These are phyloP conservation scores for Metschnikowia peoriensis DNA, from an alignment of 805 yeast genomes.

Conservation along the genomic window DNA sequence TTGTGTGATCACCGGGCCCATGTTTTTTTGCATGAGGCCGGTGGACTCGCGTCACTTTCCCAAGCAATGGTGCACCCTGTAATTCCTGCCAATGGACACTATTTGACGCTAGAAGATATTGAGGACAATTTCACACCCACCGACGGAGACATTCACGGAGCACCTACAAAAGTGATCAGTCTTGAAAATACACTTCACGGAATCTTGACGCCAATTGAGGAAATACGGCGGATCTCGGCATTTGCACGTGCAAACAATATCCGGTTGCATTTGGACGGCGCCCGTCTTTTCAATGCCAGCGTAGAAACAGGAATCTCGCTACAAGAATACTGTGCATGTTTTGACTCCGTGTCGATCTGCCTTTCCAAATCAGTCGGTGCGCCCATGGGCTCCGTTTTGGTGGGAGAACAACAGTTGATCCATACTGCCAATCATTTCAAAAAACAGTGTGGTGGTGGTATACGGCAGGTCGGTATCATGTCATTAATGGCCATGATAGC, in stretches of 20 bases:
- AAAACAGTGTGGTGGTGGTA: conserved; percentile 92
- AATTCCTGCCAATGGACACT: conserved; percentile 68
- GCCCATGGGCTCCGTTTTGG: conserved; percentile 87
- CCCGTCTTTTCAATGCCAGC: conserved; percentile 91
- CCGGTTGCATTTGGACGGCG: conserved; percentile 86
- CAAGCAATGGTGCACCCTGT: conserved; percentile 92
- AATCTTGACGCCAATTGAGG: conserved; percentile 73
- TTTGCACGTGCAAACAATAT: conserved; percentile 64
- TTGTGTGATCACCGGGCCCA: conserved; percentile 87
- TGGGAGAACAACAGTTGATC: conserved; percentile 60
- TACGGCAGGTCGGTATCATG: conserved; percentile 83
- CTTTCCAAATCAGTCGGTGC: conserved; percentile 90
- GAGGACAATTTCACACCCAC: conserved; percentile 58
- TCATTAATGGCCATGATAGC: conserved; percentile 80
- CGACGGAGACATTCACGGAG: conserved; percentile 81
- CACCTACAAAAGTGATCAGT: conserved; percentile 83
- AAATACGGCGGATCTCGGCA: conserved; percentile 63
- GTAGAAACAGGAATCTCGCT: conserved; percentile 69
- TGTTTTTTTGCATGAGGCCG: conserved; percentile 82
- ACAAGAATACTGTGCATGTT: conserved; percentile 66
- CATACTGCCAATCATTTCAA: conserved; percentile 78
- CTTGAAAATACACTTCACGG: conserved; percentile 91
- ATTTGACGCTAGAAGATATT: conserved; percentile 80
- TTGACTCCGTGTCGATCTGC: conserved; percentile 89
- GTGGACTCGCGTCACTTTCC: conserved; percentile 83